Base-by-base conservation (phyloP, 257 asterid genomes). In the Solanum pennellii region DNA sequence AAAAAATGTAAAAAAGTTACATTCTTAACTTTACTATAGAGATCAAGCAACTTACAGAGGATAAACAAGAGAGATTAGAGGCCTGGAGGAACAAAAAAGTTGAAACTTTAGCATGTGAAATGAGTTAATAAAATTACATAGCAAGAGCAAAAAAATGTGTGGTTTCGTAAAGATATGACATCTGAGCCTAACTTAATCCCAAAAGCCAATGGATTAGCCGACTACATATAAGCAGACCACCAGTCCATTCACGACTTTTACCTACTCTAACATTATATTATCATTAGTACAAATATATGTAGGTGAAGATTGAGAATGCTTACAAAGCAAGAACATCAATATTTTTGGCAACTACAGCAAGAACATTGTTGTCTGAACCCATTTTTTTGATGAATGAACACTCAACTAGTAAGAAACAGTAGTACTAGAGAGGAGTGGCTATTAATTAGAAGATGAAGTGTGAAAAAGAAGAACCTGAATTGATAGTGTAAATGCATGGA, bases 261-360 rank as follows among this genome's bases (percentile, higher is more conserved):
- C n/a, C n/a, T 0, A 7, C 5, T 56, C 66, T 56, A 56, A 56
- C 25, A 56, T 56, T 56, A 0, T 20, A 56, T 56, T 56, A 56
- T 56, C 21, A 56, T 18, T 56, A 56, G 65, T 56, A 56, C 65
- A 16, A 45, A 18, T 18, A 80, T 42, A 12, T 31, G 31, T 69
- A 69, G 25, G 18, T 71, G 44, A 33, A 72, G 7, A 68, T 25
- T 12, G 44, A 15, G 20, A 71, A 88, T 39, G 87, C 96, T 89
- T 92, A 95, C 98, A 94, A 90, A 2, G 99, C 98, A 92, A 96
- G 91, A 82, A 96, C 98, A 92, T 95, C 98, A 86, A 95, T 93
- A 90, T 96, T 96, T 90, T 95, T 95, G 68, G 95, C 97, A 68
- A 93, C 86, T 83, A 96, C 96, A 47, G 98, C 87, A 75, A 96